Conservation (phyloP, 106 monocot genomes). For the Apostasia shenzhenica region DNA sequence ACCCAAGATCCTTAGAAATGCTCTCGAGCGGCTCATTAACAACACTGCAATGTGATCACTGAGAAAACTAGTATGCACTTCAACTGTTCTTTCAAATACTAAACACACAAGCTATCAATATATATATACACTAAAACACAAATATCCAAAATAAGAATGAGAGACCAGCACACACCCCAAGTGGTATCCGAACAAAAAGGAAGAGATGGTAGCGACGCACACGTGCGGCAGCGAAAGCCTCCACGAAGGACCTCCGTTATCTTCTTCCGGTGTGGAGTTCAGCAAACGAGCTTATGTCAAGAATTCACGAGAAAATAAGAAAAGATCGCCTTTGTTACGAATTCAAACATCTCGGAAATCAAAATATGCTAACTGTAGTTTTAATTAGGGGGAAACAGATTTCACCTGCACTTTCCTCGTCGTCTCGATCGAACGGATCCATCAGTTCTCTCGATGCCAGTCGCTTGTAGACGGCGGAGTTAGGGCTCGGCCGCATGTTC, state of each 20-base stretch:
- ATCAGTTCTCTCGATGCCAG: constrained; percentile 1
- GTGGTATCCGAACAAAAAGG: constrained; percentile 94
- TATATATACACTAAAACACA: not conserved
- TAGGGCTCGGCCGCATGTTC: constrained; percentile 3
- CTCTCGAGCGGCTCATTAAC: constrained; percentile 93
- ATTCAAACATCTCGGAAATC: too few relatives aligned
- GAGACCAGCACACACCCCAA: constrained; percentile 37
- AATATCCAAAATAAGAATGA: not conserved
- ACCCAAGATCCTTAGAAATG: constrained; percentile 84
- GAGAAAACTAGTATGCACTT: not conserved
- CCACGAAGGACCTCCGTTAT: constrained; percentile 55
- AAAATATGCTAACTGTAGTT: too few relatives aligned
- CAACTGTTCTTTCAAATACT: not conserved
- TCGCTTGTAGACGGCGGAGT: constrained; percentile 5
- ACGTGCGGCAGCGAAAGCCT: constrained; percentile 75
- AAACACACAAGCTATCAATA: not conserved
- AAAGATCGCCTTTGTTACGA: too few relatives aligned
- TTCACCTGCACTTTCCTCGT: constrained; percentile 5
- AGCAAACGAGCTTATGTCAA: constrained; percentile 1
- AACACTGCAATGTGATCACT: constrained; percentile 38
- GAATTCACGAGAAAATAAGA: not conserved
- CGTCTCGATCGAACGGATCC: constrained; percentile 6
- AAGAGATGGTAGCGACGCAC: constrained; percentile 70
- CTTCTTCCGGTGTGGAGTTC: constrained; percentile 7
- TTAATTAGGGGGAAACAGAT: not conserved